A percentile compares a stretch with the other conserved stretches of the same genome.
These are phyloP conservation scores for Linnemannia elongata DNA, from an alignment of 192 early-diverging fungal genomes.

Conservation along the genomic window DNA sequence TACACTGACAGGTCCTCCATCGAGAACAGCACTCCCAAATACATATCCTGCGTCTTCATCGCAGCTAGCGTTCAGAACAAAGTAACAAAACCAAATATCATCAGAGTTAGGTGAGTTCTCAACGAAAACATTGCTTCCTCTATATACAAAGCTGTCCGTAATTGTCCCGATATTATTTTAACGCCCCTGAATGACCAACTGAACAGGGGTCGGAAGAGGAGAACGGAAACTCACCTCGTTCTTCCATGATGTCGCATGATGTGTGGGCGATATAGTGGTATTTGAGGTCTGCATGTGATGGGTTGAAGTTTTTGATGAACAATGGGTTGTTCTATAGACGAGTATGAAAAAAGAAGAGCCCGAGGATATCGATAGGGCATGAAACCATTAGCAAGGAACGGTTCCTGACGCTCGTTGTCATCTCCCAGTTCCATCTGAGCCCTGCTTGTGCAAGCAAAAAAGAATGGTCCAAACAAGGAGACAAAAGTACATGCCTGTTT, in stretches of 20 bases:
- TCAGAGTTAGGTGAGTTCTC: too few relatives aligned
- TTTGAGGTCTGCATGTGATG: slow-evolving; percentile 82
- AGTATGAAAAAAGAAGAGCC: background rate
- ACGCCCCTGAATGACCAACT: background rate
- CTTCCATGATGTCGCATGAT: slow-evolving; percentile 91
- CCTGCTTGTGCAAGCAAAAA: background rate
- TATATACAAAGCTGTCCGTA: background rate
- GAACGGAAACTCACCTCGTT: slow-evolving; percentile 68
- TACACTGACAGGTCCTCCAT: slow-evolving; percentile 93
- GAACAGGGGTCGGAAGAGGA: background rate
- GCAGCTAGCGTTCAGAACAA: slow-evolving; percentile 47
- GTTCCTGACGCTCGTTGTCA: background rate
- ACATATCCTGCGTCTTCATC: slow-evolving; percentile 82
- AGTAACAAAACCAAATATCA: too few relatives aligned
- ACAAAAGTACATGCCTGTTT: slow-evolving; percentile 62
- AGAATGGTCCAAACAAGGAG: background rate
- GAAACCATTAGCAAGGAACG: background rate
- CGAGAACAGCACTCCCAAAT: slow-evolving; percentile 88
- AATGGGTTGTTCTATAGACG: slow-evolving; percentile 84
- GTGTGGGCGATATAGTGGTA: slow-evolving; percentile 95
- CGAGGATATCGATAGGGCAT: too few relatives aligned
- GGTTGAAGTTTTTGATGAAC: slow-evolving; percentile 84
- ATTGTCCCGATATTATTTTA: background rate
- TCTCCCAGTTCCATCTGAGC: background rate
- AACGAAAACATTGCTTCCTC: background rate